These are phyloP conservation scores for Colletotrichum lindemuthianum DNA, from an alignment of 2,329 filamentous ascomycete species.

Conservation along the genomic window DNA sequence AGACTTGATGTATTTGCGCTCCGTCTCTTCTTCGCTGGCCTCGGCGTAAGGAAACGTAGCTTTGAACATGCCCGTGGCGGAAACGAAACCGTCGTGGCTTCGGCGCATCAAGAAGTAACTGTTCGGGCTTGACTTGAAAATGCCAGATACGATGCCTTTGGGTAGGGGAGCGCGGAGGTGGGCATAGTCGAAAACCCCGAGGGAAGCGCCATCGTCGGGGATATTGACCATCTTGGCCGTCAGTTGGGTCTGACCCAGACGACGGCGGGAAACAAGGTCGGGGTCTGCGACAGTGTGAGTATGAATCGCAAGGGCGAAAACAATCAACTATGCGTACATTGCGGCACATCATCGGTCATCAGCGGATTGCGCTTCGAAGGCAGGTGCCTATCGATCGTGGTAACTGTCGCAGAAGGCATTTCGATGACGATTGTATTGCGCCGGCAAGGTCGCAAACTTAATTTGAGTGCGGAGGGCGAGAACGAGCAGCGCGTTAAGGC, in stretches of 20 bases:
- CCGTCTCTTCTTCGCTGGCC: constrained; percentile 75
- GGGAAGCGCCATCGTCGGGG: constrained; percentile 77
- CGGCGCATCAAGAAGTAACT: constrained; percentile 98
- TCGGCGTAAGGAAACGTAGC: constrained; percentile 85
- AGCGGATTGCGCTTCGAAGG: constrained; percentile 73
- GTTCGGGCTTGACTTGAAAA: constrained; percentile 89
- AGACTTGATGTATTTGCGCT: constrained; percentile 86
- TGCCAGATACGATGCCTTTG: constrained; percentile 90
- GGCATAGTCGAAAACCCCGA: constrained; percentile 93
- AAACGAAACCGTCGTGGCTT: constrained; percentile 85
- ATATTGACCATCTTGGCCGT: constrained; percentile 81
- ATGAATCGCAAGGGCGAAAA: constrained; percentile 31
- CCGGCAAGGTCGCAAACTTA: constrained; percentile 15
- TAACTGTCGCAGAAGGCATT: constrained; percentile 48
- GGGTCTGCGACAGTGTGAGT: constrained; percentile 60
- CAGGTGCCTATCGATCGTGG: constrained; percentile 55
- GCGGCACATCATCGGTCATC: constrained; percentile 70
- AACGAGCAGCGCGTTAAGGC: constrained; percentile 14
- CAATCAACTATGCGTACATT: constrained; percentile 58
- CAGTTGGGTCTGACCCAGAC: constrained; percentile 92
- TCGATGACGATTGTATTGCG: constrained; percentile 12
- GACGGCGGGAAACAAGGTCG: constrained; percentile 83
- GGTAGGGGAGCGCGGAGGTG: constrained; percentile 93
- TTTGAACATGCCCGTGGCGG: constrained; percentile 93
- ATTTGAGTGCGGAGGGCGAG: constrained; percentile 12